Evolutionary conservation across 1,139 yeast species (phyloP).

Genomic region (Debaryomyces subglobosus): DNA sequence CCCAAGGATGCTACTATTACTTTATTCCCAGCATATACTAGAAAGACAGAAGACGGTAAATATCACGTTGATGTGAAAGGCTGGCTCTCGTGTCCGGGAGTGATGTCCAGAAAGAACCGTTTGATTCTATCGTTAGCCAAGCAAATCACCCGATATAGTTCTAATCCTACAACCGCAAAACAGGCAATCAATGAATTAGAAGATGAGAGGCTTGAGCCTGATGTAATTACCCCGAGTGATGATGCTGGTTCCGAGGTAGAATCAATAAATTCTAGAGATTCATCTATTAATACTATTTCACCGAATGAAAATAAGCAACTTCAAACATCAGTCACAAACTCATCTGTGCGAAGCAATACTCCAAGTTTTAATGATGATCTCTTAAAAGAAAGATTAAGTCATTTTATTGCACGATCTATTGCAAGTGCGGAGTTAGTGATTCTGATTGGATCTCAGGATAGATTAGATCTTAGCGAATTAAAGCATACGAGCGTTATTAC

Average conservation of each 20-base stretch:
- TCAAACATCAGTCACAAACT: conserved; percentile 9
- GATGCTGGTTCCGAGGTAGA: conserved; percentile 19
- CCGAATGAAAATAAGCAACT: conserved; percentile 7
- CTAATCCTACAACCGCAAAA: conserved; percentile 21
- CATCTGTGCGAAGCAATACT: conserved; percentile 8
- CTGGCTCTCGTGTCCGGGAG: conserved; percentile 72
- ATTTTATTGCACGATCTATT: conserved; percentile 61
- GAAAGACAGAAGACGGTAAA: conserved; percentile 31
- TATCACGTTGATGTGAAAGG: conserved; percentile 73
- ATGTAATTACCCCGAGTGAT: conserved; percentile 22
- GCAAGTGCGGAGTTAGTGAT: conserved; percentile 56
- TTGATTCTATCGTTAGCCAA: conserved; percentile 69
- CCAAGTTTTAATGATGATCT: conserved; percentile 32
- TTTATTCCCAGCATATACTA: conserved; percentile 68
- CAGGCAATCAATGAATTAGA: conserved; percentile 36
- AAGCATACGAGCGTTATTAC: conserved; percentile 39
- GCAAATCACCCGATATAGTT: conserved; percentile 58
- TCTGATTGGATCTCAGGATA: conserved; percentile 50
- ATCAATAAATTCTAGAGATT: conserved; percentile 18
- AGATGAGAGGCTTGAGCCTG: conserved; percentile 33
- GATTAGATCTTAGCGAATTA: conserved; percentile 21
- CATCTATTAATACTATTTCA: conserved; percentile 13
- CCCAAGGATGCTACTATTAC: conserved; percentile 44
- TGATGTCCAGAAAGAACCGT: conserved; percentile 69
- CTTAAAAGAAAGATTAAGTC: conserved; percentile 58